Conservation (phyloP, 345 rosid genomes). For the Arabis alpina region DNA sequence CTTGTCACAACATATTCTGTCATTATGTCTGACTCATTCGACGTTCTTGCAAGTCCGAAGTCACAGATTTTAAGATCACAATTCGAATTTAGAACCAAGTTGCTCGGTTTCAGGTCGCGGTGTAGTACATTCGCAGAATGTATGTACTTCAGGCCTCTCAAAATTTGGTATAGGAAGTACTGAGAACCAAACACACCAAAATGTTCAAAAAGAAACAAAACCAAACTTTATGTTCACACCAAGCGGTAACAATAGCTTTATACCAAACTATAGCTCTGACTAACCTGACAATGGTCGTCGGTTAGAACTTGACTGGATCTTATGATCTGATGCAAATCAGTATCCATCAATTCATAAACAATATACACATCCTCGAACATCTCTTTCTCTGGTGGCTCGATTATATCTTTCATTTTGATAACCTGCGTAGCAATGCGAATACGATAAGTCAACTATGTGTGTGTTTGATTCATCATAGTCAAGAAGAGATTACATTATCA, state of each 20-base stretch:
- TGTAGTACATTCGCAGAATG: constrained; percentile 88
- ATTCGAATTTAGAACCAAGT: constrained; percentile 67
- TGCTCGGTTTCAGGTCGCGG: constrained; percentile 89
- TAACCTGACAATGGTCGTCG: constrained; percentile 90
- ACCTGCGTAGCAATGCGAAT: constrained; percentile 49
- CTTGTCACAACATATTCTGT: constrained; percentile 83
- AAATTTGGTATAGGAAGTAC: constrained; percentile 85
- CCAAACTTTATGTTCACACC: neutral
- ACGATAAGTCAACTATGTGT: constrained; percentile 16
- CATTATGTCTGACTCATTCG: constrained; percentile 89
- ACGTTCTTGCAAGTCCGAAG: constrained; percentile 88
- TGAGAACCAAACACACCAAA: constrained; percentile 23
- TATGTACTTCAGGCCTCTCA: constrained; percentile 80
- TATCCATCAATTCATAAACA: constrained; percentile 89
- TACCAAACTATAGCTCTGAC: neutral
- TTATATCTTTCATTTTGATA: constrained; percentile 84
- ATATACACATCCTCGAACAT: constrained; percentile 87
- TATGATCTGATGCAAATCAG: constrained; percentile 89
- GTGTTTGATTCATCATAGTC: constrained; percentile 6
- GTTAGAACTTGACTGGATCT: constrained; percentile 77
- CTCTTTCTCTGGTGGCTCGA: constrained; percentile 67
- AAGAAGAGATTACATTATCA: constrained; percentile 61
- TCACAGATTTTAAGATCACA: constrained; percentile 85
- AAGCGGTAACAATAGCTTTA: neutral
- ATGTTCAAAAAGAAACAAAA: neutral